Percentiles rank a stretch among this genome's conserved stretches.
Evolutionary conservation across 441 rosid genomes (phyloP).

Genomic region (Adansonia madagascariensis): DNA sequence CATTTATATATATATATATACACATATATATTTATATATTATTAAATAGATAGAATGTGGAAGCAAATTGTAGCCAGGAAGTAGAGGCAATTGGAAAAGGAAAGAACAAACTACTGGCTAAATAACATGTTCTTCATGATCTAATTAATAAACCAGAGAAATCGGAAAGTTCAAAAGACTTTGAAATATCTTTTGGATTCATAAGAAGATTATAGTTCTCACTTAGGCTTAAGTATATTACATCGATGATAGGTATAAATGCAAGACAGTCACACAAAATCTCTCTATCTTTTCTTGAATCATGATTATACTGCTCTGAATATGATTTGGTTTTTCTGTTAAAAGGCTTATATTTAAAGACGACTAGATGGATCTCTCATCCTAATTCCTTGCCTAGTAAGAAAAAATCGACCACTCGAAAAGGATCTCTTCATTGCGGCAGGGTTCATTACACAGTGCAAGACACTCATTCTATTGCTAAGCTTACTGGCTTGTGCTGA

Average conservation of each 20-base stretch:
- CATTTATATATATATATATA: no score
- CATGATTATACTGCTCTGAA: slow-evolving; percentile 1
- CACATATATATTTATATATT: no score
- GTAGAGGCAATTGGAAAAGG: neutral
- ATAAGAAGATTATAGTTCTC: neutral
- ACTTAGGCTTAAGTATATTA: neutral
- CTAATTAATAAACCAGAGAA: neutral
- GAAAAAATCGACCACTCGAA: slow-evolving; percentile 63
- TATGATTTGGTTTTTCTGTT: neutral
- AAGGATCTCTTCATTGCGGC: slow-evolving; percentile 58
- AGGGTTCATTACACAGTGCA: slow-evolving; percentile 34
- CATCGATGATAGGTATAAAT: neutral
- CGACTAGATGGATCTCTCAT: slow-evolving; percentile 28
- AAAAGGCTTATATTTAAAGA: slow-evolving; percentile 19
- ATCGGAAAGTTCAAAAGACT: neutral
- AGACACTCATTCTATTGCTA: slow-evolving; percentile 27
- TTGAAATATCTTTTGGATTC: neutral
- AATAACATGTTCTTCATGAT: neutral
- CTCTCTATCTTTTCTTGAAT: slow-evolving; percentile 1
- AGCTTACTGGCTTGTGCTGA: slow-evolving; percentile 31
- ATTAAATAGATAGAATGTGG: neutral
- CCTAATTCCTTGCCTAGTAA: slow-evolving; percentile 45
- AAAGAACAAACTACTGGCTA: neutral
- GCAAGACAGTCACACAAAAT: slow-evolving; percentile 19
- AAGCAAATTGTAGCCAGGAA: neutral